A percentile compares a stretch with the other conserved stretches of the same genome.
Evolutionary conservation across 306 rosid genomes (phyloP).

Genomic region (Prosopis cineraria): DNA sequence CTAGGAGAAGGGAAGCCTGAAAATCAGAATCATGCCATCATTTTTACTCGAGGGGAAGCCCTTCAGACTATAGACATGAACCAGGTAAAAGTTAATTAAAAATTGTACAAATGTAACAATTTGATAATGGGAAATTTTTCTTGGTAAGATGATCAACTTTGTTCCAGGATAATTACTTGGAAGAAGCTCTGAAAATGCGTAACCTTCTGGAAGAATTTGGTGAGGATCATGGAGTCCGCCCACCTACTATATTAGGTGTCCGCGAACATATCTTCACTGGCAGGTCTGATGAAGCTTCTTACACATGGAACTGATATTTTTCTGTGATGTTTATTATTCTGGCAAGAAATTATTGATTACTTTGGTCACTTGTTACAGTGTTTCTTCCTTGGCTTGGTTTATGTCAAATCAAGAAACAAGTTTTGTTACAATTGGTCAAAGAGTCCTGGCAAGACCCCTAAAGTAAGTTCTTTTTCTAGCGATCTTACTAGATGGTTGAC

Average conservation of each 20-base stretch:
- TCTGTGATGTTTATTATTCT: constrained; percentile 6
- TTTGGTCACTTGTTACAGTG: constrained; percentile 60
- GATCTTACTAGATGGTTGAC: constrained; percentile 18
- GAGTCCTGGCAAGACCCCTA: constrained; percentile 94
- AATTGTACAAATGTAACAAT: constrained; percentile 27
- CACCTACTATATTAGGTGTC: constrained; percentile 89
- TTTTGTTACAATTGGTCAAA: constrained; percentile 95
- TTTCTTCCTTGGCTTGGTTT: constrained; percentile 98
- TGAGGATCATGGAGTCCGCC: constrained; percentile 92
- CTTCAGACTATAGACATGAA: constrained; percentile 97
- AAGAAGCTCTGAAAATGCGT: constrained; percentile 97
- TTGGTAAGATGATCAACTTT: constrained; percentile 33
- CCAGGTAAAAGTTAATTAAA: constrained; percentile 58
- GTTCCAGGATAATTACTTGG: constrained; percentile 89
- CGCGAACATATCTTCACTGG: constrained; percentile 98
- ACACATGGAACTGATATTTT: constrained; percentile 15
- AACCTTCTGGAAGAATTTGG: constrained; percentile 94
- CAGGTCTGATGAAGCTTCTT: constrained; percentile 55
- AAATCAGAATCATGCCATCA: constrained; percentile 94
- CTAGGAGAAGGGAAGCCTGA: constrained; percentile 99
- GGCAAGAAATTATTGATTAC: not conserved
- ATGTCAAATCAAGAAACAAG: constrained; percentile 99
- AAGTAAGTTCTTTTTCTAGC: constrained; percentile 59
- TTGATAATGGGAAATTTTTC: constrained; percentile 32
- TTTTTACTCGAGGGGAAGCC: constrained; percentile 97